Evolutionary conservation across 768 basidiomycete species (phyloP).

Genomic region (Suillus discolor): DNA sequence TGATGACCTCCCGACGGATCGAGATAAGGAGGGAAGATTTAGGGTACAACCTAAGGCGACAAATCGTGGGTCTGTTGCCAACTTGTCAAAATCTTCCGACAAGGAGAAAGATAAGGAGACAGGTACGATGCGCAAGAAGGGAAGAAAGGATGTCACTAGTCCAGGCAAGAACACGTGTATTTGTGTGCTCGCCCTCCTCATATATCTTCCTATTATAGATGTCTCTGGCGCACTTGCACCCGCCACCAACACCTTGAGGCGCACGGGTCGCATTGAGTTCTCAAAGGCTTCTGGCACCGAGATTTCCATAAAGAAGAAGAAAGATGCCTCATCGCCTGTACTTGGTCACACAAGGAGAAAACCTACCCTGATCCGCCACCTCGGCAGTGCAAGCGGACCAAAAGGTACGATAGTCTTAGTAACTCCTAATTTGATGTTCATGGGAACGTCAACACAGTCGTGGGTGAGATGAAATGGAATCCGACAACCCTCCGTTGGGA

Average conservation of each 20-base stretch:
- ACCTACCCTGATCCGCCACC: slow-evolving; percentile 86
- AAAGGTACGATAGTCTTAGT: slow-evolving; percentile 59
- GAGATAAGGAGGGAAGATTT: slow-evolving; percentile 77
- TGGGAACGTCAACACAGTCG: slow-evolving; percentile 50
- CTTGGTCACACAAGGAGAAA: slow-evolving; percentile 60
- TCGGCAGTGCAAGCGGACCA: slow-evolving; percentile 64
- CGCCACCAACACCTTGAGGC: slow-evolving; percentile 57
- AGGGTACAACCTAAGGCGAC: slow-evolving; percentile 73
- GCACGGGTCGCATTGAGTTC: slow-evolving; percentile 59
- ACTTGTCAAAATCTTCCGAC: slow-evolving; percentile 43
- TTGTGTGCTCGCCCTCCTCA: background rate
- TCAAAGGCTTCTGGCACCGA: slow-evolving; percentile 40
- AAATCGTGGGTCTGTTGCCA: slow-evolving; percentile 61
- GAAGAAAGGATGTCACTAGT: slow-evolving; percentile 47
- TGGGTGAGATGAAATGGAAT: slow-evolving; percentile 99
- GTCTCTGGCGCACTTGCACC: slow-evolving; percentile 36
- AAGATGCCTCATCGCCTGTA: slow-evolving; percentile 46
- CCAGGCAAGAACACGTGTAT: slow-evolving; percentile 41
- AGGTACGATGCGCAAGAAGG: slow-evolving; percentile 60
- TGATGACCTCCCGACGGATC: slow-evolving; percentile 85
- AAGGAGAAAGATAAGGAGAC: slow-evolving; percentile 47
- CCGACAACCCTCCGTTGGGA: slow-evolving; percentile 91
- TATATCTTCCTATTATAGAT: slow-evolving; percentile 17
- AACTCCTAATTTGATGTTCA: slow-evolving; percentile 17
- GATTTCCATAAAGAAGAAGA: slow-evolving; percentile 56